A percentile compares a stretch with the other conserved stretches of the same genome.
phyloP scores from a whole-genome alignment of 805 yeast species.

The Lipomyces orientalis region DNA sequence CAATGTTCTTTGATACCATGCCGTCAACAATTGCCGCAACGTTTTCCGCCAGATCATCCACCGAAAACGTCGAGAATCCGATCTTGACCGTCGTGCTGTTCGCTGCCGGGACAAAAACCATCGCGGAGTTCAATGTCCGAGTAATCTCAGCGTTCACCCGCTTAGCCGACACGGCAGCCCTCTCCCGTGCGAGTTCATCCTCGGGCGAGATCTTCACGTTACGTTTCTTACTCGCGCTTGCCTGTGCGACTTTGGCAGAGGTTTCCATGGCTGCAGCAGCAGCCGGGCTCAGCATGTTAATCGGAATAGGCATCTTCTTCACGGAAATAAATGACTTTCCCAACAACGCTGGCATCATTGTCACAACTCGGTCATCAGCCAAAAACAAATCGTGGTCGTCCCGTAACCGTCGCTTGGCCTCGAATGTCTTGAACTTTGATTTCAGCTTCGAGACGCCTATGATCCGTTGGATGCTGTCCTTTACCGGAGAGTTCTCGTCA shows the following conservation, averaged over 20 bases:
- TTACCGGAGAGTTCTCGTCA: constrained; percentile 38
- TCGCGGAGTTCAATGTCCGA: constrained; percentile 63
- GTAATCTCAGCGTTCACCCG: constrained; percentile 65
- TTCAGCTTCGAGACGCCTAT: constrained; percentile 76
- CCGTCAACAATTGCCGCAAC: constrained; percentile 56
- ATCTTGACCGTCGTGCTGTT: constrained; percentile 67
- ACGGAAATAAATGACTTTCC: constrained; percentile 78
- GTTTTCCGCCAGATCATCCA: constrained; percentile 64
- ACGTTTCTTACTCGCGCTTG: constrained; percentile 24
- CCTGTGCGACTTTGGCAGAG: constrained; percentile 16
- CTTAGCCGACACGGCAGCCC: constrained; percentile 53
- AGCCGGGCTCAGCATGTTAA: constrained; percentile 50
- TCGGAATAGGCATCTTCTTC: constrained; percentile 70
- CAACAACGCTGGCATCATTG: constrained; percentile 78
- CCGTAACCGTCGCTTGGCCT: constrained; percentile 78
- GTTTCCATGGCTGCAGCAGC: constrained; percentile 12
- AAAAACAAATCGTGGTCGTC: constrained; percentile 75
- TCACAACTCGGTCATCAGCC: constrained; percentile 81
- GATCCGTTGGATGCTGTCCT: constrained; percentile 52
- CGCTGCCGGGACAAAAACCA: constrained; percentile 74
- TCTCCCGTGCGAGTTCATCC: constrained; percentile 36
- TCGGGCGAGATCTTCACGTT: constrained; percentile 15
- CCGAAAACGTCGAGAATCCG: constrained; percentile 58
- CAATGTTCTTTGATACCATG: constrained; percentile 35
- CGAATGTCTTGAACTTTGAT: constrained; percentile 85